Conservation (phyloP, 208 protist species). For the Porcisia deanei region DNA sequence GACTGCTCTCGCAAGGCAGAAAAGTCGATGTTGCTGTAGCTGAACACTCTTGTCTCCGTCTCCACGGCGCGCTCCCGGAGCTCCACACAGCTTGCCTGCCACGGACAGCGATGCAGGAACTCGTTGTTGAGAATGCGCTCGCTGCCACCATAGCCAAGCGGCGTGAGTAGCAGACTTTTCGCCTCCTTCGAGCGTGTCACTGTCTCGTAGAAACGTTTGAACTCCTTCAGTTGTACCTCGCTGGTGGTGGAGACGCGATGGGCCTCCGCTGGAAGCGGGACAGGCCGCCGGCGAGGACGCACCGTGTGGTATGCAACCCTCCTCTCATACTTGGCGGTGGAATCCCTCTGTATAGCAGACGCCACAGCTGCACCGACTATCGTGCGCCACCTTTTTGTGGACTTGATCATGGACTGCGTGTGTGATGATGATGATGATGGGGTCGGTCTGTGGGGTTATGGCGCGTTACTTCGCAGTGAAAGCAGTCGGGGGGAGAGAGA, state of each 20-base stretch:
- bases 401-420: conserved; percentile 15
- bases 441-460: neutral
- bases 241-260: conserved; percentile 1
- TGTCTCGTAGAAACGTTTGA: conserved; percentile 34
- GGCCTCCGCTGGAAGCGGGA: neutral
- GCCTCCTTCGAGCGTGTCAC: conserved; percentile 18
- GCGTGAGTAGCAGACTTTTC: conserved; percentile 21
- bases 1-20: conserved; percentile 12
- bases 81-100: conserved; percentile 40
- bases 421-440: neutral
- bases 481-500: neutral
- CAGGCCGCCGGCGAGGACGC: conserved; percentile 5
- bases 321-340: neutral
- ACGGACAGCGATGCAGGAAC: conserved; percentile 30
- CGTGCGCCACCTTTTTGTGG: conserved; percentile 12
- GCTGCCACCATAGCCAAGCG: conserved; percentile 31
- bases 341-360: conserved; percentile 1
- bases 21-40: conserved; percentile 37
- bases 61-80: conserved; percentile 28
- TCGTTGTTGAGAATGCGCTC: conserved; percentile 42
- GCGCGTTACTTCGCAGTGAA: neutral
- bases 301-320: conserved; percentile 16
- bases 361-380: conserved; percentile 11
- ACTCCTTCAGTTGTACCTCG: conserved; percentile 18
- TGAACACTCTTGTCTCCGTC: conserved; percentile 20